Base-by-base conservation (phyloP, 2,329 filamentous ascomycete species). In the Colletotrichum sansevieriae region DNA sequence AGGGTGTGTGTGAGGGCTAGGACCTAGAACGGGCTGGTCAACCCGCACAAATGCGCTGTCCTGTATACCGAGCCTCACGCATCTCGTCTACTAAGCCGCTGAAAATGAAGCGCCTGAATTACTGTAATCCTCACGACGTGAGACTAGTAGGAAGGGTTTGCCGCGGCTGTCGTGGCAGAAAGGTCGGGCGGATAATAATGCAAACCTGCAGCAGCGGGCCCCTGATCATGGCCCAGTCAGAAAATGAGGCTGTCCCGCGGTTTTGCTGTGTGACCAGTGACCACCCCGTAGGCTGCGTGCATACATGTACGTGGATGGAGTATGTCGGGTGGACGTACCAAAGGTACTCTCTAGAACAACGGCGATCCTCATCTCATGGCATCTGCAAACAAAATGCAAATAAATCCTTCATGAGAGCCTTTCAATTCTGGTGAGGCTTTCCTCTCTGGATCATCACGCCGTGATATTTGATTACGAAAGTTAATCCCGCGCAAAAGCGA, bases 301-400 rank as follows among this genome's bases (percentile, higher is more conserved):
- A 60, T 60, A 20, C 13, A 61, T 47, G 13, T 25, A 25, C 25
- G 25, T 25, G 33, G 35, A 55, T 35, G 52, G 33, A 39, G 35
- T 20, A 68, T 68, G 61, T 33, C 37, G 11, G 54, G 47, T 68
- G 65, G 65, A 68, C 65, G 65, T 65, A 65, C 49, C 58, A 29
- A 15, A 59, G 41, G 25, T 25, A 4, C 25, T 25, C 25, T 25
- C 22, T 29, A 57, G 10, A 43, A 43, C 54, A 43, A 37, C 54
- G 13, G 20, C 13, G 15, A 57, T 22, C 37, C 35, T 43, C 37
- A 9, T 55, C 29, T 29, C 29, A 8, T 29, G 29, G 29, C 29
- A 29, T 29, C 29, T 9, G 29, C 29, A 9, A 29, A 9, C 29
- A 29, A 29, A 8, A 29, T 8, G 29, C 29, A 29, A 29, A 29